phyloP scores from a whole-genome alignment of 495 filamentous ascomycete genomes.

The Penicillium turbatum region DNA sequence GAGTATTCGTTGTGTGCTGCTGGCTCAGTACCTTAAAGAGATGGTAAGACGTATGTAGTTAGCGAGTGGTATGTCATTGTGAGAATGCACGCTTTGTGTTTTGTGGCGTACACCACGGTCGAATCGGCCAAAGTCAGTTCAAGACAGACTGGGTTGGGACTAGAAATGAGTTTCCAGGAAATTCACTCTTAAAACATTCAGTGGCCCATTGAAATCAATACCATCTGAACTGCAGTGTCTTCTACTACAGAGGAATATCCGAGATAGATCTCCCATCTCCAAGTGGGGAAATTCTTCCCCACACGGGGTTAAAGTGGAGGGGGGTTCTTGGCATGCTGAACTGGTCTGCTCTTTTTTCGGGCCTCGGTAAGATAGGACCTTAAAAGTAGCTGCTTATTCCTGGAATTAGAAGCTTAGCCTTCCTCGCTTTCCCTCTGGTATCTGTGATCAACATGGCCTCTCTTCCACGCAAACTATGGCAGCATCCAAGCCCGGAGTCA shows the following conservation, averaged over 20 bases:
- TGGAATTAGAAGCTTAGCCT: neutral
- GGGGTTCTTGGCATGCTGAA: neutral
- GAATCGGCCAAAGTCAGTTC: no score
- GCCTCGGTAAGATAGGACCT: neutral
- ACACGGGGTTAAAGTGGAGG: neutral
- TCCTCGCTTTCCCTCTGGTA: neutral
- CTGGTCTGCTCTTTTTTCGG: neutral
- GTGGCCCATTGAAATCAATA: no score
- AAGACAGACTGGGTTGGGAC: no score
- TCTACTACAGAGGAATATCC: neutral
- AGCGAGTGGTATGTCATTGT: neutral
- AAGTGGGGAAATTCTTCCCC: neutral
- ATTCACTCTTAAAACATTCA: no score
- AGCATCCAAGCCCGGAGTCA: constrained; percentile 54
- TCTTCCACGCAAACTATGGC: constrained; percentile 51
- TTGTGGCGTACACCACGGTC: neutral
- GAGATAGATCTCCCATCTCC: neutral
- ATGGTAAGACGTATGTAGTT: neutral
- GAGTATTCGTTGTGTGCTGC: neutral
- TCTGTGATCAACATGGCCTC: constrained; percentile 10
- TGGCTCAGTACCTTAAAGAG: neutral
- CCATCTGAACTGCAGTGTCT: no score
- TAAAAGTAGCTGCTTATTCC: neutral
- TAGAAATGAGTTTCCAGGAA: no score
- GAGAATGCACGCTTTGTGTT: neutral